A percentile compares a stretch with the other conserved stretches of the same genome.
Conservation (phyloP, 345 rosid species). For the Syzygium aromaticum region DNA sequence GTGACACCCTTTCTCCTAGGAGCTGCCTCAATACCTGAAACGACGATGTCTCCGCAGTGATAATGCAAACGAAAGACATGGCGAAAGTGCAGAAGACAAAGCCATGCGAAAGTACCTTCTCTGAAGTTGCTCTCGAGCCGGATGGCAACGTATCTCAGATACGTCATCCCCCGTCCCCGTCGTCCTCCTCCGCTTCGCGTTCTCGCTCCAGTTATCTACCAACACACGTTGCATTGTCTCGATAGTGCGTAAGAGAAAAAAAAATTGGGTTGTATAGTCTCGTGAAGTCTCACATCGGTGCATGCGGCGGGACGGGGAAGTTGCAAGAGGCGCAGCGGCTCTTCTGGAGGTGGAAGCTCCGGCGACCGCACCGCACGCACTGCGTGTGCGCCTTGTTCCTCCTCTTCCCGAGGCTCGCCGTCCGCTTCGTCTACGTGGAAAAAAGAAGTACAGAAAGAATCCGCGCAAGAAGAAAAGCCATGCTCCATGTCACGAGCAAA, state of each 20-base stretch:
- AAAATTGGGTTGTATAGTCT: background rate
- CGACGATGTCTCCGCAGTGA: background rate
- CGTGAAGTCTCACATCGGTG: background rate
- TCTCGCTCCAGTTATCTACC: constrained; percentile 88
- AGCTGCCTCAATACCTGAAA: background rate
- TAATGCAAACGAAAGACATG: background rate
- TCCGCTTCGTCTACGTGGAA: background rate
- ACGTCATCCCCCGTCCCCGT: constrained; percentile 90
- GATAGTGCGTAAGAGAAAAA: background rate
- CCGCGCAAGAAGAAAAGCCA: background rate
- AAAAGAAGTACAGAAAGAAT: background rate
- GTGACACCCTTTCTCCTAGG: background rate
- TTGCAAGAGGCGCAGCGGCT: constrained; percentile 3
- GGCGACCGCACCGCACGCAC: constrained; percentile 7
- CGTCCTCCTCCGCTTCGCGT: constrained; percentile 89
- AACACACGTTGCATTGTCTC: background rate
- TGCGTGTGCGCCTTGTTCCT: constrained; percentile 11
- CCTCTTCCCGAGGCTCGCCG: constrained; percentile 11
- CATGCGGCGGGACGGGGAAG: constrained; percentile 1
- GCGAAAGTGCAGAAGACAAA: background rate
- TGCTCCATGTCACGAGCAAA: background rate
- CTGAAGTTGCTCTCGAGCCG: constrained; percentile 78
- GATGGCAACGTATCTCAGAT: constrained; percentile 61
- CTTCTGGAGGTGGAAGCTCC: constrained; percentile 12
- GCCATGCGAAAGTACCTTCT: constrained; percentile 31